These are phyloP conservation scores for Abrus precatorius DNA, from an alignment of 306 rosid genomes.

Conservation along the genomic window DNA sequence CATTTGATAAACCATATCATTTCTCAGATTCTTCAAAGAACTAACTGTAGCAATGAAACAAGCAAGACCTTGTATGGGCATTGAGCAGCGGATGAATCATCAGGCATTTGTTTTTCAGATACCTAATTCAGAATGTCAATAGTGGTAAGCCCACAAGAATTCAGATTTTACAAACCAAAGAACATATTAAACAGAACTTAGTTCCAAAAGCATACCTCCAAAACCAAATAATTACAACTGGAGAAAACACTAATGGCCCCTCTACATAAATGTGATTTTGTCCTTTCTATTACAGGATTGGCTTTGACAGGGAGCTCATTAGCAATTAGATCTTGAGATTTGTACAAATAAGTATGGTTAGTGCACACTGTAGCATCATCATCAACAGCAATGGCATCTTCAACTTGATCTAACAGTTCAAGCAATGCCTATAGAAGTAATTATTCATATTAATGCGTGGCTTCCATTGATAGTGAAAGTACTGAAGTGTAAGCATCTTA, in stretches of 20 bases:
- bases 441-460: slow-evolving; percentile 24
- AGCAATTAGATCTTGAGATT: slow-evolving; percentile 53
- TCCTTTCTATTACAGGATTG: slow-evolving; percentile 50
- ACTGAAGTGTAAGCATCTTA: neutral
- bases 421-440: slow-evolving; percentile 75
- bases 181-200: slow-evolving; percentile 33
- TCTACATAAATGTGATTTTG: slow-evolving; percentile 31
- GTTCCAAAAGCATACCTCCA: slow-evolving; percentile 74
- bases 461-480: slow-evolving; percentile 7
- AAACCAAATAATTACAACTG: slow-evolving; percentile 70
- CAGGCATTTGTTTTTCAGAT: slow-evolving; percentile 63
- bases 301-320: slow-evolving; percentile 47
- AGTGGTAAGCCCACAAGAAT: slow-evolving; percentile 39
- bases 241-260: slow-evolving; percentile 39
- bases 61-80: slow-evolving; percentile 73
- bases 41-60: slow-evolving; percentile 35
- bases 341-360: slow-evolving; percentile 50
- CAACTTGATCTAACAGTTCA: slow-evolving; percentile 95
- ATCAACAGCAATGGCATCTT: slow-evolving; percentile 86
- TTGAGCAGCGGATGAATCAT: slow-evolving; percentile 62
- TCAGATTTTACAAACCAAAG: slow-evolving; percentile 1
- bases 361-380: slow-evolving; percentile 53
- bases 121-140: slow-evolving; percentile 59
- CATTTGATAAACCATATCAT: slow-evolving; percentile 45
- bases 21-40: slow-evolving; percentile 34